These are phyloP conservation scores for Aspergillus puulaauensis DNA, from an alignment of 2,329 filamentous ascomycete species.

Conservation along the genomic window DNA sequence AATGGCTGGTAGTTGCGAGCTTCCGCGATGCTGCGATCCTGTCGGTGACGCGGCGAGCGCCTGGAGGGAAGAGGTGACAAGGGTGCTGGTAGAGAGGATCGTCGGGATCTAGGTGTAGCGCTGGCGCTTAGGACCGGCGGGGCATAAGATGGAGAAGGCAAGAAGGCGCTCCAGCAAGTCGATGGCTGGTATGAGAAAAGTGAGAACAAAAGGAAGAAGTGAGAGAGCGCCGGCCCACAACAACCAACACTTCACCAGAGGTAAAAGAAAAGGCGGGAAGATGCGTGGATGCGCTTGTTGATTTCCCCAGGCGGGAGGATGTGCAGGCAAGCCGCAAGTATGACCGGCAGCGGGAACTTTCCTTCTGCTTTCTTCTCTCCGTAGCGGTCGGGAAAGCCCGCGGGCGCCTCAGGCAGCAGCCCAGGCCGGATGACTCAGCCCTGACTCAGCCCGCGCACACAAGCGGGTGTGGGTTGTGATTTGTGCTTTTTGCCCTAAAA, in stretches of 20 bases:
- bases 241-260: constrained; percentile 13
- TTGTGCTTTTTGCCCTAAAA: constrained; percentile 36
- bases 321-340: background rate
- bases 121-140: constrained; percentile 42
- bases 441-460: constrained; percentile 34
- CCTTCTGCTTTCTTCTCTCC: no score
- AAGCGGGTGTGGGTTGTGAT: constrained; percentile 30
- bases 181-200: background rate
- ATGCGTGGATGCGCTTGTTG: constrained; percentile 16
- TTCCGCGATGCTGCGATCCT: background rate
- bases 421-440: constrained; percentile 11
- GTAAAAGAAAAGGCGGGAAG: constrained; percentile 9
- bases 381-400: background rate
- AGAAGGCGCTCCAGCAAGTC: constrained; percentile 1
- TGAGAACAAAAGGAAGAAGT: constrained; percentile 11
- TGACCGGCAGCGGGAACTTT: constrained; percentile 3
- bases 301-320: background rate
- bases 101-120: constrained; percentile 24
- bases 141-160: constrained; percentile 26
- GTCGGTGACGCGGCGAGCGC: constrained; percentile 3
- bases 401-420: background rate
- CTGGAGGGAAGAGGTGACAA: constrained; percentile 7
- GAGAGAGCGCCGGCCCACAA: constrained; percentile 17
- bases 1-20: constrained; percentile 7
- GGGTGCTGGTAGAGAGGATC: constrained; percentile 15